Evolutionary conservation across 306 rosid species (phyloP).

Genomic region (Pyrus pyrifolia): DNA sequence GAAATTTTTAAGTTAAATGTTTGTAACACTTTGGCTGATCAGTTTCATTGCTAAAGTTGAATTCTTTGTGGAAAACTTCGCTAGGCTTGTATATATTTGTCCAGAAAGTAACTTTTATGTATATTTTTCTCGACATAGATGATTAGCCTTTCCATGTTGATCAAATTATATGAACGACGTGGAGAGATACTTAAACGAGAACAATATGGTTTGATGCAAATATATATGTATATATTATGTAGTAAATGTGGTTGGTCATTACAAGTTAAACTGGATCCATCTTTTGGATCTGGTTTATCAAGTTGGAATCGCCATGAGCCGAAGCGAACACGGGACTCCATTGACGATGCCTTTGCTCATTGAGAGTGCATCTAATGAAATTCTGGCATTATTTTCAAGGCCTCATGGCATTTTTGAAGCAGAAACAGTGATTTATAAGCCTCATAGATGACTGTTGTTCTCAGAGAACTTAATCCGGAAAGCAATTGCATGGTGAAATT

Average conservation of each 20-base stretch:
- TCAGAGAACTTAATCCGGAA: not conserved
- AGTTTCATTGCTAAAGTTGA: not conserved
- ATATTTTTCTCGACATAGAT: not conserved
- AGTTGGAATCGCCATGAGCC: not conserved
- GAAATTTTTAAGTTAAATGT: not conserved
- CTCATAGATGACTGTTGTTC: not conserved
- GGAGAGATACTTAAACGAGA: not conserved
- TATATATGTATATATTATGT: not conserved
- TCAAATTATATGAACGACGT: not conserved
- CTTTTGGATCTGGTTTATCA: not conserved
- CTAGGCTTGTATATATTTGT: not conserved
- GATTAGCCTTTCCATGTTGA: not conserved
- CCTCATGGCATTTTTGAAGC: not conserved
- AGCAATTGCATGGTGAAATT: not conserved
- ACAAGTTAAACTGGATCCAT: not conserved
- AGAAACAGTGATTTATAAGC: not conserved
- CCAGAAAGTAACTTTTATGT: not conserved
- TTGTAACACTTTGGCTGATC: not conserved
- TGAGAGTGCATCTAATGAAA: not conserved
- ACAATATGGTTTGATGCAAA: not conserved
- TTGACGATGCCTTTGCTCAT: not conserved
- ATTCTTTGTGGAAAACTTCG: not conserved
- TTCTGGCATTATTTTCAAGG: slow-evolving; percentile 1
- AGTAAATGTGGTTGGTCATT: not conserved
- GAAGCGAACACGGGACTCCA: not conserved